Conservation (phyloP, 306 rosid species). For the Rubus idaeus region DNA sequence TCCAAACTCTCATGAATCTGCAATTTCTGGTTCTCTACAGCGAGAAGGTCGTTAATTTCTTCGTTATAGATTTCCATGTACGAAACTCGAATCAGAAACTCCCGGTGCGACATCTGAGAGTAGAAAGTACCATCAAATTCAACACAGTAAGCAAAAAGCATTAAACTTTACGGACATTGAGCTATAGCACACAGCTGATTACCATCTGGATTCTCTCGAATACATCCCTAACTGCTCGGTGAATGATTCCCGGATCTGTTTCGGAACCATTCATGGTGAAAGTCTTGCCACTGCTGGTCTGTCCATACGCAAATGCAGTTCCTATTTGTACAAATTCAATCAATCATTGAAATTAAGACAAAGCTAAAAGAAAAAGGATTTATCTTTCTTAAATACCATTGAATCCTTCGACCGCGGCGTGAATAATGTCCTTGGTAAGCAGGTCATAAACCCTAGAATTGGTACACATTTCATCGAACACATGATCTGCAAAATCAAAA, state of each 20-base stretch:
- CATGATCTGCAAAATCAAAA: conserved; percentile 55
- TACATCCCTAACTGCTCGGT: conserved; percentile 69
- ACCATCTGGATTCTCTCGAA: conserved; percentile 76
- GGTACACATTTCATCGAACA: conserved; percentile 68
- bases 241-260: conserved; percentile 79
- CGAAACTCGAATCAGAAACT: conserved; percentile 86
- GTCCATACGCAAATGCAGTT: conserved; percentile 98
- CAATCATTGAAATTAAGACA: neutral
- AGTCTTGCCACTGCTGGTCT: conserved; percentile 98
- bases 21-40: conserved; percentile 82
- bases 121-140: conserved; percentile 18
- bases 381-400: conserved; percentile 44
- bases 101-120: conserved; percentile 66
- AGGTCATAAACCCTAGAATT: conserved; percentile 72
- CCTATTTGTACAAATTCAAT: conserved; percentile 44
- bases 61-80: conserved; percentile 97
- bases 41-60: conserved; percentile 86
- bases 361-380: neutral
- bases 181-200: neutral
- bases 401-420: conserved; percentile 89
- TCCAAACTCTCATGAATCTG: conserved; percentile 97
- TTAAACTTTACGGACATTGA: neutral
- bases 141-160: conserved; percentile 6
- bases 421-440: conserved; percentile 79
- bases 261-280: conserved; percentile 96